Percentiles rank a stretch among this genome's conserved stretches.
These are phyloP conservation scores for Colletotrichum camelliae DNA, from an alignment of 2,329 filamentous ascomycete species.

Conservation along the genomic window DNA sequence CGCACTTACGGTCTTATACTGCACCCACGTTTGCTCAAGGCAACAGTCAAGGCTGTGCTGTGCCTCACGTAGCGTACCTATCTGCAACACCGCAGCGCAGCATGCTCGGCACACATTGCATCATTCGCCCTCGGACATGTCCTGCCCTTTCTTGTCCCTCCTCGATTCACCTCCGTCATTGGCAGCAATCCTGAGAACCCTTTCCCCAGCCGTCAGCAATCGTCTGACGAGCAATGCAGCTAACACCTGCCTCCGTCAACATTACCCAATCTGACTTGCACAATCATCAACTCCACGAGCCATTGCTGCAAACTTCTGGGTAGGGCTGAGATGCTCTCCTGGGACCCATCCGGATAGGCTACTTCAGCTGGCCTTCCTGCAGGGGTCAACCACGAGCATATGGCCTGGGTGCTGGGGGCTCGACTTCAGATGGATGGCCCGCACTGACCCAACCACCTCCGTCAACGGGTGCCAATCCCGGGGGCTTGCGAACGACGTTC, in stretches of 20 bases:
- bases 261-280: neutral
- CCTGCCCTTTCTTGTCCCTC: neutral
- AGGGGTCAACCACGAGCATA: conserved; percentile 5
- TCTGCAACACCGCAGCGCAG: neutral
- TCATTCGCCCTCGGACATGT: neutral
- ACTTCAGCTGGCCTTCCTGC: neutral
- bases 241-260: neutral
- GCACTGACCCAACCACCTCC: neutral
- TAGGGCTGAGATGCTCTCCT: conserved; percentile 10
- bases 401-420: neutral
- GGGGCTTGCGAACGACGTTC: neutral
- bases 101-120: neutral
- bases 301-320: neutral
- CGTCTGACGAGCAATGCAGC: neutral
- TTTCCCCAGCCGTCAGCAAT: neutral
- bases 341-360: neutral
- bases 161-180: neutral
- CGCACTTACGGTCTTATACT: neutral
- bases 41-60: neutral
- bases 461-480: neutral
- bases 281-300: neutral
- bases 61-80: neutral
- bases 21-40: neutral
- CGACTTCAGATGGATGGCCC: neutral
- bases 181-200: neutral